phyloP scores from a whole-genome alignment of 2,329 filamentous ascomycete genomes.

The Cladorrhinum sp. region DNA sequence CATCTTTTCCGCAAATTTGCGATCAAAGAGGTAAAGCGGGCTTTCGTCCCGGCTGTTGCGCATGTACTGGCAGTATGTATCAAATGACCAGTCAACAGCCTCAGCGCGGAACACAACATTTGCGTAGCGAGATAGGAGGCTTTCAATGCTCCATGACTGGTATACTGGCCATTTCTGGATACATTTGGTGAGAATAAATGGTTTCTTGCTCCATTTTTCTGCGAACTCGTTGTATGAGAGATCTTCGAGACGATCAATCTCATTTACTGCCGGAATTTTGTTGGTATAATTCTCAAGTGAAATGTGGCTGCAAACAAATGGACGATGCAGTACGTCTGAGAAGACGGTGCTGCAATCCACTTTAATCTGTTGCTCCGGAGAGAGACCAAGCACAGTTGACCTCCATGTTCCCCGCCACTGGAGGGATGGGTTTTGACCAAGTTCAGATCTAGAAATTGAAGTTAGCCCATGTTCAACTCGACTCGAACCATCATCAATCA shows the following conservation, averaged over 20 bases:
- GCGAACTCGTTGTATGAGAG: conserved; percentile 73
- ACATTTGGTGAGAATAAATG: conserved; percentile 81
- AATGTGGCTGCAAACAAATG: conserved; percentile 84
- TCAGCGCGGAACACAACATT: conserved; percentile 78
- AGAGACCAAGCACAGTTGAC: conserved; percentile 66
- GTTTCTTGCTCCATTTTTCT: conserved; percentile 69
- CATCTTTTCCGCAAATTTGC: conserved; percentile 85
- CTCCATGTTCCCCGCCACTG: conserved; percentile 84
- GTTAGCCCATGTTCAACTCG: conserved; percentile 20
- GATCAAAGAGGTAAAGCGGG: conserved; percentile 89
- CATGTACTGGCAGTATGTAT: conserved; percentile 83
- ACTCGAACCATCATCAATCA: not conserved
- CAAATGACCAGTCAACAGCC: conserved; percentile 86
- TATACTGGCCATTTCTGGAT: conserved; percentile 80
- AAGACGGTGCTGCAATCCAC: conserved; percentile 77
- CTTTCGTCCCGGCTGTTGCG: conserved; percentile 76
- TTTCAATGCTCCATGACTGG: conserved; percentile 69
- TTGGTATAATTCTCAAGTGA: conserved; percentile 62
- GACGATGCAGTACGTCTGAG: conserved; percentile 85
- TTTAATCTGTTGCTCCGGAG: conserved; percentile 46
- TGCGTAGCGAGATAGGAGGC: conserved; percentile 61
- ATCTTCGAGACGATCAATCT: conserved; percentile 66
- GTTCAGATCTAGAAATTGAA: conserved; percentile 31
- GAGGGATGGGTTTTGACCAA: conserved; percentile 41
- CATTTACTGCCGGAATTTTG: conserved; percentile 70